phyloP scores from a whole-genome alignment of 768 basidiomycete genomes.

The Holtermanniella nyarrowii region DNA sequence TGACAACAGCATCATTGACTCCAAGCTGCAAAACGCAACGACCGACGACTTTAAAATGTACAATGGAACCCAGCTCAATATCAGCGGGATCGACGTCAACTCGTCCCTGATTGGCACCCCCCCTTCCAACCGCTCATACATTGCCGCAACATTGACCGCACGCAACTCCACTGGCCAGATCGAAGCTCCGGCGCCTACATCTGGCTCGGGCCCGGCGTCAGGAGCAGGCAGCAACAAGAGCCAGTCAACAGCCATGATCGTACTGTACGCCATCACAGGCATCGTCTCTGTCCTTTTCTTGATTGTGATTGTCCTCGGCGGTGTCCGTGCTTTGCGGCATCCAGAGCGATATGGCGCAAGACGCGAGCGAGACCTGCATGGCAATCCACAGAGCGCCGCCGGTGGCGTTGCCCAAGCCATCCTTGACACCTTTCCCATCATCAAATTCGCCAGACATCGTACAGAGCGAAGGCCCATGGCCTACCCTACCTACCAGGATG shows the following conservation, averaged over 20 bases:
- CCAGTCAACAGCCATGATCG: slow-evolving; percentile 57
- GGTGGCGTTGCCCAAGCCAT: slow-evolving; percentile 85
- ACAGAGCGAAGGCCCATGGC: slow-evolving; percentile 1
- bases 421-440: slow-evolving; percentile 86
- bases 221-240: slow-evolving; percentile 8
- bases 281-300: slow-evolving; percentile 77
- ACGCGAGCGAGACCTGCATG: slow-evolving; percentile 42
- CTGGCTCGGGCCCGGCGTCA: slow-evolving; percentile 2
- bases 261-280: slow-evolving; percentile 72
- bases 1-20: neutral
- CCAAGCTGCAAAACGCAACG: neutral
- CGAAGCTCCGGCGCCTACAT: slow-evolving; percentile 20
- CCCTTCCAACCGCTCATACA: slow-evolving; percentile 42
- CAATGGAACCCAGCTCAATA: slow-evolving; percentile 56
- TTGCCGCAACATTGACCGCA: slow-evolving; percentile 60
- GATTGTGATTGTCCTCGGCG: slow-evolving; percentile 73
- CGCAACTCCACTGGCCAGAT: slow-evolving; percentile 51
- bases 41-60: slow-evolving; percentile 36
- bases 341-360: slow-evolving; percentile 87
- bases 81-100: slow-evolving; percentile 29
- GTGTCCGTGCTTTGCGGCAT: slow-evolving; percentile 69
- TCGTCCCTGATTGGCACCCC: slow-evolving; percentile 11
- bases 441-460: slow-evolving; percentile 57
- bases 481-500: slow-evolving; percentile 8
- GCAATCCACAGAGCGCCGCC: slow-evolving; percentile 56